Evolutionary conservation across 1,284 basidiomycete genomes (phyloP).

Genomic region (Sphagnurus paluster): DNA sequence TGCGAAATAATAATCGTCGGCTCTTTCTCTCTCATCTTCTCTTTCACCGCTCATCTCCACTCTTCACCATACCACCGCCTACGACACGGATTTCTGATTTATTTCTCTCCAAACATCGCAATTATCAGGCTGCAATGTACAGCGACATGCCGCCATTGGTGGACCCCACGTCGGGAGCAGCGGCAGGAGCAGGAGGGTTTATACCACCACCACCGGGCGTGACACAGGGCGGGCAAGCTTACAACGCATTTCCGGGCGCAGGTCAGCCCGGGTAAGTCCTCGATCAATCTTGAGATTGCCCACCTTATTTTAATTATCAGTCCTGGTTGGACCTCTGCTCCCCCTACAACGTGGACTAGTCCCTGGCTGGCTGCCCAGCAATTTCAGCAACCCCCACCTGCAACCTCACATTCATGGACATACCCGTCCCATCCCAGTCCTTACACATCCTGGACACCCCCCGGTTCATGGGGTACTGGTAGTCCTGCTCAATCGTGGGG

Average conservation of each 20-base stretch:
- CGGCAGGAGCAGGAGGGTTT: neutral
- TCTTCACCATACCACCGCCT: neutral
- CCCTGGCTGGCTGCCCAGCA: slow-evolving; percentile 8
- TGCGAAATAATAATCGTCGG: too few species aligned
- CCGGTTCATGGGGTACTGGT: slow-evolving; percentile 7
- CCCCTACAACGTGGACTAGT: slow-evolving; percentile 2
- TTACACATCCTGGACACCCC: slow-evolving; percentile 3
- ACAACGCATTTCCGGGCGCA: slow-evolving; percentile 15
- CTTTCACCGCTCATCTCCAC: neutral
- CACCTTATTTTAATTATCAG: neutral
- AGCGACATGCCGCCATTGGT: slow-evolving; percentile 7
- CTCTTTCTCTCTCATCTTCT: too few species aligned
- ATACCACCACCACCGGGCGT: slow-evolving; percentile 15
- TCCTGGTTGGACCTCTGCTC: slow-evolving; percentile 1
- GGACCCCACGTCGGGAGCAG: neutral
- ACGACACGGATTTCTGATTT: too few species aligned
- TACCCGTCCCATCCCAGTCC: neutral
- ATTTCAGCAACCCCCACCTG: slow-evolving; percentile 1
- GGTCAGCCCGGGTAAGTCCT: slow-evolving; percentile 6
- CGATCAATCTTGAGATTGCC: slow-evolving; percentile 2
- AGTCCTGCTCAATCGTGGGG: slow-evolving; percentile 12
- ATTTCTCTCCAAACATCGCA: too few species aligned
- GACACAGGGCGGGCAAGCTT: slow-evolving; percentile 8
- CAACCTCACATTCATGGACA: slow-evolving; percentile 6
- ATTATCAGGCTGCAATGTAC: too few species aligned